A percentile compares a stretch with the other conserved stretches of the same genome.
phyloP scores from a whole-genome alignment of 192 early-diverging fungal species.

The Anaeromyces robustus region DNA sequence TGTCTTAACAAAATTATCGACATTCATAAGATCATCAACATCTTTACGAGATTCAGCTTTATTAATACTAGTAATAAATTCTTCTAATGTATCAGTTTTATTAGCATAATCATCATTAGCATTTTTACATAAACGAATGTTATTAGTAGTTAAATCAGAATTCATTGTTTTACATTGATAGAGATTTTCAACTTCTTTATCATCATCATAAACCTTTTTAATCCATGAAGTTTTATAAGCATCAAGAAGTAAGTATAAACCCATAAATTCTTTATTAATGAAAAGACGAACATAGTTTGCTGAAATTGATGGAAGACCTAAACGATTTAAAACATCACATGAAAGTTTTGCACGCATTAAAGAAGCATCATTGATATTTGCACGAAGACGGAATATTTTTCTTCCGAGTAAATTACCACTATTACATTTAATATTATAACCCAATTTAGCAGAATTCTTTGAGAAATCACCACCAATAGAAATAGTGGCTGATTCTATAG shows the following conservation, averaged over 20 bases:
- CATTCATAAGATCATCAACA: background rate
- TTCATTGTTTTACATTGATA: background rate
- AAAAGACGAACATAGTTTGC: background rate
- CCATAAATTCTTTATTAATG: background rate
- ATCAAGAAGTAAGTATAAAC: background rate
- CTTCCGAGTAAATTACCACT: background rate
- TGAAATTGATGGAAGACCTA: background rate
- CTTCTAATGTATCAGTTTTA: background rate
- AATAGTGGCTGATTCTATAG: background rate
- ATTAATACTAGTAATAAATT: background rate
- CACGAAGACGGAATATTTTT: background rate
- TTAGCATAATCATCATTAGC: background rate
- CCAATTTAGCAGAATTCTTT: background rate
- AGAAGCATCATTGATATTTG: background rate
- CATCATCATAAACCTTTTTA: background rate
- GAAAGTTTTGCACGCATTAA: background rate
- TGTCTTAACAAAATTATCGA: background rate
- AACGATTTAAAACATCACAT: background rate
- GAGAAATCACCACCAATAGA: background rate
- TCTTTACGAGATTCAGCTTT: background rate
- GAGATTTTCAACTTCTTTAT: background rate
- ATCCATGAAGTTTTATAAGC: background rate
- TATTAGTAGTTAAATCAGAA: background rate
- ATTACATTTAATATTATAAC: background rate
- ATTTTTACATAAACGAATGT: background rate